Evolutionary conservation across 1,139 yeast species (phyloP).

Genomic region (Candida sp.): DNA sequence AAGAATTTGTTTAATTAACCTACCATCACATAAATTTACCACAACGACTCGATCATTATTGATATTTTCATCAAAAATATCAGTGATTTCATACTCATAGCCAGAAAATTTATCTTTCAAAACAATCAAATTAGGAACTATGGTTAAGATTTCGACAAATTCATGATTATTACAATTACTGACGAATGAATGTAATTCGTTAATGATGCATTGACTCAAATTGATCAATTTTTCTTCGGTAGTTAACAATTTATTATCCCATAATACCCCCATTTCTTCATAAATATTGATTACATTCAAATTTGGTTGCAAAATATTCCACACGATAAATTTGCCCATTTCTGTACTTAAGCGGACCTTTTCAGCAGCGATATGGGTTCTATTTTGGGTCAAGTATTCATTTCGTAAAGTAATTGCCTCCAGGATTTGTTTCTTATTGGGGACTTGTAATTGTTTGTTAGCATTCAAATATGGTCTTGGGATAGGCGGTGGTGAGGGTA

Average conservation of each 20-base stretch:
- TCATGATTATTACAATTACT: constrained; percentile 13
- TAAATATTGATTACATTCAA: constrained; percentile 16
- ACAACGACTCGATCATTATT: constrained; percentile 11
- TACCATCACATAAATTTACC: constrained; percentile 16
- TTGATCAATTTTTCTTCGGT: constrained; percentile 10
- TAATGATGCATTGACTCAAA: constrained; percentile 17
- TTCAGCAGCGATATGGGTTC: constrained; percentile 39
- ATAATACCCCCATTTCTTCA: constrained; percentile 20
- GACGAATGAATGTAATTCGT: constrained; percentile 20
- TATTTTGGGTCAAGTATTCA: constrained; percentile 35
- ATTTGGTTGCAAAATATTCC: constrained; percentile 26
- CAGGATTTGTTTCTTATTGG: constrained; percentile 29
- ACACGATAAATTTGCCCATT: constrained; percentile 33
- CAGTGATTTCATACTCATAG: constrained; percentile 4
- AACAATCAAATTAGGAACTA: constrained; percentile 15
- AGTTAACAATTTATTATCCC: constrained; percentile 12
- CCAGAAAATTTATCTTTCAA: neutral
- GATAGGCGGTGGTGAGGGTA: constrained; percentile 30
- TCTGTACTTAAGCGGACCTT: constrained; percentile 33
- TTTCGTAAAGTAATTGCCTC: constrained; percentile 24
- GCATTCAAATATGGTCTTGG: constrained; percentile 43
- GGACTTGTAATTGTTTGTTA: constrained; percentile 32
- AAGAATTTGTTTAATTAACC: constrained; percentile 9
- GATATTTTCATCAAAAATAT: constrained; percentile 5
- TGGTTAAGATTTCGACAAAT: constrained; percentile 9